Conservation (phyloP, 345 rosid genomes). For the Eucalyptus victrix region DNA sequence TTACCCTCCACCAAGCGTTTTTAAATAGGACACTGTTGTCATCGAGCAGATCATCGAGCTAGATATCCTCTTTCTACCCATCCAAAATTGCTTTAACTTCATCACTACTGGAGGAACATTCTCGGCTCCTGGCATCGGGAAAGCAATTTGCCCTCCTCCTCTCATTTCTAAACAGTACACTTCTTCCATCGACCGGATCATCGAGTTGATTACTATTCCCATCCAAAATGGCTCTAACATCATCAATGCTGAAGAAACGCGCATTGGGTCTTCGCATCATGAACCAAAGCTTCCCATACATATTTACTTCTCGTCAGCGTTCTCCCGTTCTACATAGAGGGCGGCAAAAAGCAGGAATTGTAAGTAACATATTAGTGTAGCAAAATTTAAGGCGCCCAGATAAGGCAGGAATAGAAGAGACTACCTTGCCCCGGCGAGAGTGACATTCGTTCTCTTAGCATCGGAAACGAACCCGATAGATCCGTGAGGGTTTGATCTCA, state of each 20-base stretch:
- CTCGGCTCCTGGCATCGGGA: not conserved
- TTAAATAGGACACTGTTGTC: conserved; percentile 6
- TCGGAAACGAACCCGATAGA: conserved; percentile 8
- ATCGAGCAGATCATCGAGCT: conserved; percentile 17
- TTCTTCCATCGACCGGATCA: conserved; percentile 6
- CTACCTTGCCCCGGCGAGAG: conserved; percentile 21
- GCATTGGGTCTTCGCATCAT: conserved; percentile 4
- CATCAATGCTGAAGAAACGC: not conserved
- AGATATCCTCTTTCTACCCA: not conserved
- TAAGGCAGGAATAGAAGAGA: not conserved
- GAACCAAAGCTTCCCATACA: not conserved
- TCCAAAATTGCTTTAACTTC: not conserved
- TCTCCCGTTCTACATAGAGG: not conserved
- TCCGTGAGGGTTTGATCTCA: conserved; percentile 2
- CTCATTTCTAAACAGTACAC: not conserved
- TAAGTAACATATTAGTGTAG: not conserved
- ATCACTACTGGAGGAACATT: not conserved
- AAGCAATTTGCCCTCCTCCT: not conserved
- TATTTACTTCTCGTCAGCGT: not conserved
- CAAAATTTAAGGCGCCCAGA: not conserved
- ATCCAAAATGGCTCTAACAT: not conserved
- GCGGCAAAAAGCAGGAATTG: not conserved
- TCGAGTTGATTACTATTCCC: conserved; percentile 1
- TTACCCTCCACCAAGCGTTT: not conserved
- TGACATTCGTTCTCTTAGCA: conserved; percentile 2